These are phyloP conservation scores for Leonotis leonurus DNA, from an alignment of 257 asterid species.

Conservation along the genomic window DNA sequence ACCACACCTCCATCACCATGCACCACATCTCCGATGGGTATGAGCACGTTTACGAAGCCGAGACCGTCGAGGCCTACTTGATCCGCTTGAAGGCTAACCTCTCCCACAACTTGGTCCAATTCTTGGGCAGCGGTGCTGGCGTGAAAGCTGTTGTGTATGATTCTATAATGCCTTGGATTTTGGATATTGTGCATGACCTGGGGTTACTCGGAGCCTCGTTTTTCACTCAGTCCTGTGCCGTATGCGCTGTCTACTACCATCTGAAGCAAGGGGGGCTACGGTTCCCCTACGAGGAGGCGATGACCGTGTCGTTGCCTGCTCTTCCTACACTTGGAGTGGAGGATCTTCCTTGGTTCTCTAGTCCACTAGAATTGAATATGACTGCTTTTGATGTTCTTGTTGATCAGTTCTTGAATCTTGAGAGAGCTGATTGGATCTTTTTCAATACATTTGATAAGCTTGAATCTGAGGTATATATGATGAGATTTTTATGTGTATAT, in stretches of 20 bases:
- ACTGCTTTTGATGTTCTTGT: neutral
- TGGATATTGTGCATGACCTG: conserved; percentile 24
- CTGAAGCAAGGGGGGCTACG: conserved; percentile 17
- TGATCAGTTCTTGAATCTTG: conserved; percentile 27
- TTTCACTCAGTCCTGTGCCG: conserved; percentile 40
- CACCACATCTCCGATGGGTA: conserved; percentile 22
- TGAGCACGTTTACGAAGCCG: neutral
- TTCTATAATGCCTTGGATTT: conserved; percentile 26
- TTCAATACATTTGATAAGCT: conserved; percentile 36
- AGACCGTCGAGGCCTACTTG: conserved; percentile 1
- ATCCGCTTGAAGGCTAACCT: conserved; percentile 11
- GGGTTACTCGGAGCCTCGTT: conserved; percentile 31
- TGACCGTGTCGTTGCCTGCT: conserved; percentile 14
- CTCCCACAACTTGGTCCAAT: conserved; percentile 11
- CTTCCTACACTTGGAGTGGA: conserved; percentile 24
- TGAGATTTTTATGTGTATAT: no score
- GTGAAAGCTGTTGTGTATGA: conserved; percentile 26
- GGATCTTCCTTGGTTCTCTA: conserved; percentile 37
- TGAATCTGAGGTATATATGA: conserved; percentile 24
- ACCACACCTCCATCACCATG: conserved; percentile 14
- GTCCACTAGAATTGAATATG: neutral
- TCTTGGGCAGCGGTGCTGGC: conserved; percentile 9
- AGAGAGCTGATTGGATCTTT: conserved; percentile 36
- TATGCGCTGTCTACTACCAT: conserved; percentile 29
- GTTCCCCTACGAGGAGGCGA: conserved; percentile 16